These are phyloP conservation scores for Pseudodiploospora longispora DNA, from an alignment of 2,329 filamentous ascomycete genomes.

Conservation along the genomic window DNA sequence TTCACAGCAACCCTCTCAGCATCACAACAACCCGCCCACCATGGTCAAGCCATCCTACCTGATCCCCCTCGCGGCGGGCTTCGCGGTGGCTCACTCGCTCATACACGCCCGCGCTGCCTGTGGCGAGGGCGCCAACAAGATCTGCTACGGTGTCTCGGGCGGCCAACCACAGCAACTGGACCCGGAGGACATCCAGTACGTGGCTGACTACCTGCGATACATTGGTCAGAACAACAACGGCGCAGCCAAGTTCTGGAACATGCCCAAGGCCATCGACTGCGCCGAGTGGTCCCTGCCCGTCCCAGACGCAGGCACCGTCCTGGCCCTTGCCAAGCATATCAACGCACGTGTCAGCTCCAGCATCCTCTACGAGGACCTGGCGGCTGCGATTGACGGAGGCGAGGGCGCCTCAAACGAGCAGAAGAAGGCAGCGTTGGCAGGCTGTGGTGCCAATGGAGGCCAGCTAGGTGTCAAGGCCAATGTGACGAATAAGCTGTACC, in stretches of 20 bases:
- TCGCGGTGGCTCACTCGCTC: background rate
- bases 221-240: conserved; percentile 3
- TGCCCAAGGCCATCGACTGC: conserved; percentile 14
- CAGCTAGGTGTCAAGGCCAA: conserved; percentile 12
- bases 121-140: background rate
- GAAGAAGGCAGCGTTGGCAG: conserved; percentile 13
- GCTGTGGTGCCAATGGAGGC: conserved; percentile 20
- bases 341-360: conserved; percentile 10
- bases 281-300: conserved; percentile 16
- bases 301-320: conserved; percentile 8
- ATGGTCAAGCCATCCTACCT: background rate
- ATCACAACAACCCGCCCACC: too few relatives aligned
- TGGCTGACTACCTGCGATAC: conserved; percentile 11
- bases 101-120: background rate
- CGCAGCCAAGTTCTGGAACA: conserved; percentile 10
- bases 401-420: conserved; percentile 6
- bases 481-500: conserved; percentile 10
- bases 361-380: conserved; percentile 18
- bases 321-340: conserved; percentile 19
- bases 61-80: background rate
- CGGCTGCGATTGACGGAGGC: conserved; percentile 19
- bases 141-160: conserved; percentile 13
- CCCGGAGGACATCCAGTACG: conserved; percentile 12
- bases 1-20: too few relatives aligned
- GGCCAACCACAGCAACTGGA: conserved; percentile 12